Evolutionary conservation across 306 rosid species (phyloP), one percentile per base, ranked within the genome.

Genomic region (Prinsepia uniflora): DNA sequence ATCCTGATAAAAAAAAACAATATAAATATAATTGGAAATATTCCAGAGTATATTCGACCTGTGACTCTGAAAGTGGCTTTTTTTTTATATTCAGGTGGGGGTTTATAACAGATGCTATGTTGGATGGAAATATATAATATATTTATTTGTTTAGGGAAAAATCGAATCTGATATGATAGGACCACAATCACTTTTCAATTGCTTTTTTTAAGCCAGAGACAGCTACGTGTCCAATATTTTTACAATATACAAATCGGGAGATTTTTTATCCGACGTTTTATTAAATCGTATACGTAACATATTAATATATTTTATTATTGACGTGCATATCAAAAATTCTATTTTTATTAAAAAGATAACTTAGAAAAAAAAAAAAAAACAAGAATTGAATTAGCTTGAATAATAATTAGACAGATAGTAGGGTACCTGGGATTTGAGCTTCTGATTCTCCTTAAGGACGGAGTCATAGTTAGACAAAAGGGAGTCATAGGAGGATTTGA

Each of bases 371-470:
- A 24, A 24, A 24, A 30, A 30, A 30, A 30, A 30, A 30, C 3
- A 30, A 1, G 2, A 30, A 30, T 30, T 30, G 3, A 30, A 30
- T 30, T 30, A 1, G 36, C 36, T 30, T 30, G 36, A 30, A 1
- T 30, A 30, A 1, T 30, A 30, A 3, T 30, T 30, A 30, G 36
- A 30, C 2, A 30, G 36, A 30, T 1, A 30, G 36, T 30, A 65
- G 69, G 14, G 42, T 90, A 94, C 99, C 97, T 91, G 89, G 42
- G 91, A 80, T 82, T 91, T 91, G 76, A 94, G 96, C 72, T 84
- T 91, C 56, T 90, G 95, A 84, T 94, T 89, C 79, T 94, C 97
- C 83, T 87, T 87, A 67, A 59, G 68, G 75, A 86, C 55, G 60
- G 88, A 87, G 53, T 94, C 99, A 49, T 83, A 82, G 53, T 84